These are phyloP conservation scores for Pyrenula aspistea DNA, from an alignment of 495 filamentous ascomycete genomes.

Conservation along the genomic window DNA sequence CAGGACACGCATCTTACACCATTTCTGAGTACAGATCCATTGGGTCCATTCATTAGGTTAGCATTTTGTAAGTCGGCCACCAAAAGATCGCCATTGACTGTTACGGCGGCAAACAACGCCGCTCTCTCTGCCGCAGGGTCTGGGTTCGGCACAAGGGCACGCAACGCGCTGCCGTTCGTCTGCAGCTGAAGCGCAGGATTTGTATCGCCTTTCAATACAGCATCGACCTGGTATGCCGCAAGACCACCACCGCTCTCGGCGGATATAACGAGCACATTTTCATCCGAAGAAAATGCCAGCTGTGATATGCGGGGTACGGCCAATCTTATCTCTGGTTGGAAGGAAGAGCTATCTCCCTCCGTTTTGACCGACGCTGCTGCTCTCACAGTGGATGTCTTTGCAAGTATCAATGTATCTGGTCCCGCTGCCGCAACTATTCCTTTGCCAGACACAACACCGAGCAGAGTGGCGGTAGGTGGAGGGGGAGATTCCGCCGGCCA, in stretches of 20 bases:
- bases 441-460: conserved; percentile 69
- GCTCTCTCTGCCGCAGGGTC: conserved; percentile 37
- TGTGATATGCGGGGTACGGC: conserved; percentile 71
- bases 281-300: conserved; percentile 76
- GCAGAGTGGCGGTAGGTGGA: conserved; percentile 68
- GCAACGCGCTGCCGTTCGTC: conserved; percentile 62
- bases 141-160: conserved; percentile 73
- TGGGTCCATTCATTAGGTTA: conserved; percentile 43
- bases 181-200: conserved; percentile 58
- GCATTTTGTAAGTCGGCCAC: conserved; percentile 69
- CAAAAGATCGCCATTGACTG: conserved; percentile 64
- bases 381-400: conserved; percentile 65
- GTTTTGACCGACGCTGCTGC: conserved; percentile 54
- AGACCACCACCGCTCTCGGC: conserved; percentile 75
- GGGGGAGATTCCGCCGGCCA: conserved; percentile 68
- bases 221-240: conserved; percentile 64
- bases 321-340: conserved; percentile 62
- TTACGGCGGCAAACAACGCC: conserved; percentile 62
- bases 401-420: conserved; percentile 64
- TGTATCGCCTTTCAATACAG: conserved; percentile 51
- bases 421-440: conserved; percentile 81
- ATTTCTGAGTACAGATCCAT: conserved; percentile 54
- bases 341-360: conserved; percentile 49
- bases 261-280: conserved; percentile 70
- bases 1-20: conserved; percentile 80